Evolutionary conservation across 371 early-diverging fungal species (phyloP), one percentile per base, ranked within the genome.

Genomic region (Choanephora cucurbitarum): DNA sequence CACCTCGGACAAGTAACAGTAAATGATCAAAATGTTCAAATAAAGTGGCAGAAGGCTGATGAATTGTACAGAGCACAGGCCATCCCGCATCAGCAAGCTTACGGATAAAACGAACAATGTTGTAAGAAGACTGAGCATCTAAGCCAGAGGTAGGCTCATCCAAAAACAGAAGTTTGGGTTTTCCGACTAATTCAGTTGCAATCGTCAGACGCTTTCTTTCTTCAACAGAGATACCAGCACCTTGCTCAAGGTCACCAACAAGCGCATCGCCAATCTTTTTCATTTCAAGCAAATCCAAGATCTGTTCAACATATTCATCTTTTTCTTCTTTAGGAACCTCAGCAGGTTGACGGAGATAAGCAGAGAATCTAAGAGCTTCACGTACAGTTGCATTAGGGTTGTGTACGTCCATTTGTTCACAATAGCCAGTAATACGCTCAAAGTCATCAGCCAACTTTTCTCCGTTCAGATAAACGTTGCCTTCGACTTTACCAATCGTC

Each of bases 61-160:
- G 94, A 55, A 93, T 92, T 1, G 94, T 90, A 74, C 90, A 90
- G 19, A 87, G 67, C 39, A 87, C 75, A 28, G 86, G 81, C 70
- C 82, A 82, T 5, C 88, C 87, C 33, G 79, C 77, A 46, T 79
- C 81, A 21, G 91, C 83, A 49, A 92, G 72, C 46, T 86, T 85
- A 63, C 82, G 83, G 55, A 91, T 80, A 54, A 90, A 77, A 17
- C 83, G 73, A 48, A 91, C 67, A 54, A 93, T 87, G 64, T 89
- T 88, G 64, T 82, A 83, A 1, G 91, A 84, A 32, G 48, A 79
- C 60, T 84, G 81, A 14, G 82, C 80, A 64, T 89, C 80, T 1
- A 92, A 75, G 44, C 92, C 93, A 44, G 90, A 90, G 5, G 92
- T 92, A 21, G 93, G 94, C 62, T 94, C 93, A 66, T 94, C 94